Evolutionary conservation across 805 yeast genomes (phyloP), one percentile per base, ranked within the genome.

Genomic region (Ogataea paraovalis): DNA sequence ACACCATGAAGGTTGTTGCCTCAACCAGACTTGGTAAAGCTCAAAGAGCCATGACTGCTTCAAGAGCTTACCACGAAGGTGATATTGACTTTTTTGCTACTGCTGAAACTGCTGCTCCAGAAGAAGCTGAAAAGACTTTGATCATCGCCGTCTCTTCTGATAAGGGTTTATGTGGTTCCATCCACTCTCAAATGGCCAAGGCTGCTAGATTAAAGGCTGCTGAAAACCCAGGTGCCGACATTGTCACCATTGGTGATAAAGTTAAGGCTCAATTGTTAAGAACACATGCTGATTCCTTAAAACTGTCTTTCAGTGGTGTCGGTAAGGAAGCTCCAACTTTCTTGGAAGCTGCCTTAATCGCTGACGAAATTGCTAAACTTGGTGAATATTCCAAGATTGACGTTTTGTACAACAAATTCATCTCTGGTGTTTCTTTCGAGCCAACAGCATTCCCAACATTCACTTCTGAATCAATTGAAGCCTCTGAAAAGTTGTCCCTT

Each of bases 1-100:
- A 94, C 76, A 94, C 99, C 72, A 94, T 94, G 98, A 94, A 91
- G 80, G 85, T 94, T 74, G 99, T 94, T 65, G 99, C 99, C 38
- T 92, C 98, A 38, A 94, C 99, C 61, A 86, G 97, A 76, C 82
- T 94, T 70, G 78, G 82, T 69, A 90, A 87, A 75, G 99, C 99
- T 53, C 96, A 90, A 74, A 87, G 85, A 71, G 96, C 97, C 52
- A 92, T 90, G 90, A 75, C 77, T 59, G 80, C 87, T 43, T 85
- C 97, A 43, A 84, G 96, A 70, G 85, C 80, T 52, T 92, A 87
- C 78, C 84, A 84, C 66, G 77, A 78, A 61, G 83, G 91, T 50
- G 96, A 90, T 66, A 60, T 75, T 53, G 89, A 85, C 67, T 88
- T 94, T 61, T 88, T 75, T 73, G 74, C 79, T 58, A 81, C 84